phyloP scores from a whole-genome alignment of 768 basidiomycete species.

The Basidioascus undulatus region DNA sequence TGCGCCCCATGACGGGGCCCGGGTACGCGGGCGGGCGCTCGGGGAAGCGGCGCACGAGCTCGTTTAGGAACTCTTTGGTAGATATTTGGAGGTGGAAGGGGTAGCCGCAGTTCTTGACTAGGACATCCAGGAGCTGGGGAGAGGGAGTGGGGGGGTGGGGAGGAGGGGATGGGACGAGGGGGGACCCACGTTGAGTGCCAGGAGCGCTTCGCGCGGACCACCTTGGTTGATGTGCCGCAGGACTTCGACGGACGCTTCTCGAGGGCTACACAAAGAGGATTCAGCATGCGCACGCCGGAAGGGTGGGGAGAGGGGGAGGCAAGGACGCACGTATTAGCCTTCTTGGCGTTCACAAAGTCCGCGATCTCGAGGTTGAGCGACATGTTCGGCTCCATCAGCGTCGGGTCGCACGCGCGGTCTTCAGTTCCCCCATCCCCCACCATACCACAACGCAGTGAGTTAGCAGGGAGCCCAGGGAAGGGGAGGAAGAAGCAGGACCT shows the following conservation, averaged over 20 bases:
- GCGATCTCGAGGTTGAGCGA: slow-evolving; percentile 79
- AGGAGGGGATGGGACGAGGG: neutral
- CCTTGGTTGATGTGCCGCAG: slow-evolving; percentile 73
- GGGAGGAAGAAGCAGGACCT: neutral
- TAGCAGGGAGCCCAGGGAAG: neutral
- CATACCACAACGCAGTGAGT: too few relatives aligned
- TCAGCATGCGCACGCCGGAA: neutral
- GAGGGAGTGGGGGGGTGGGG: neutral
- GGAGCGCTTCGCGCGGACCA: slow-evolving; percentile 70
- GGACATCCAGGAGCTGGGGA: slow-evolving; percentile 46
- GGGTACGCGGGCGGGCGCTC: slow-evolving; percentile 91
- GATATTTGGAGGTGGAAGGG: slow-evolving; percentile 88
- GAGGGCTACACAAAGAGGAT: slow-evolving; percentile 29
- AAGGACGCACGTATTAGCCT: slow-evolving; percentile 66
- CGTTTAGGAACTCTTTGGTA: slow-evolving; percentile 95
- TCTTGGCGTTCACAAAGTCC: slow-evolving; percentile 78
- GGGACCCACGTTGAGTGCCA: slow-evolving; percentile 35
- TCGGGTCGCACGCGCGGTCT: slow-evolving; percentile 65
- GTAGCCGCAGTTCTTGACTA: slow-evolving; percentile 90
- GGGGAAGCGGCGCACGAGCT: slow-evolving; percentile 89
- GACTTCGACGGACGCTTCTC: slow-evolving; percentile 70
- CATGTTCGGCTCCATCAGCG: slow-evolving; percentile 70
- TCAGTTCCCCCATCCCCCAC: too few relatives aligned
- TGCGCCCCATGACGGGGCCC: slow-evolving; percentile 79
- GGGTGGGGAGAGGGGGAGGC: neutral